Percentiles rank a stretch among this genome's conserved stretches.
Evolutionary conservation across 2,329 filamentous ascomycete species (phyloP).

Genomic region (Penicillium sp.): DNA sequence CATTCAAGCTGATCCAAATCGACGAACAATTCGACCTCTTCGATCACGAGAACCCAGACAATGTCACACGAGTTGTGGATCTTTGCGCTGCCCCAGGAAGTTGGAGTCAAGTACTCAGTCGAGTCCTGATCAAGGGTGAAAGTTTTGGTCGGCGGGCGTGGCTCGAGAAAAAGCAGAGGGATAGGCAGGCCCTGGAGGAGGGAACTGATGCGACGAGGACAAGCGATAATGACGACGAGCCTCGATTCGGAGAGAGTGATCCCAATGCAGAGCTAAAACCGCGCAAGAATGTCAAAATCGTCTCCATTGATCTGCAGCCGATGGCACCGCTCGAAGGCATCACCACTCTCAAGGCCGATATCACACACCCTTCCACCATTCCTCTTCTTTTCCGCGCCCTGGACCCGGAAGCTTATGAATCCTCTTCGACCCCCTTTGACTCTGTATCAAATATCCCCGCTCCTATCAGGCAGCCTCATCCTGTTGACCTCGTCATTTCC

Average conservation of each 20-base stretch:
- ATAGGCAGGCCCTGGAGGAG: conserved; percentile 42
- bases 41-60: conserved; percentile 59
- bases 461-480: conserved; percentile 65
- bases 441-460: conserved; percentile 21
- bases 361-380: conserved; percentile 94
- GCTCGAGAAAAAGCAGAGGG: conserved; percentile 77
- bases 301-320: conserved; percentile 92
- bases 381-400: conserved; percentile 84
- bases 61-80: conserved; percentile 91
- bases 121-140: conserved; percentile 91
- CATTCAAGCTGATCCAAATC: conserved; percentile 95
- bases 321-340: conserved; percentile 94
- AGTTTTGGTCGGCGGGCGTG: conserved; percentile 84
- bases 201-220: conserved; percentile 19
- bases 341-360: conserved; percentile 89
- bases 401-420: conserved; percentile 68
- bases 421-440: conserved; percentile 37
- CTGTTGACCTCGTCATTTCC: conserved; percentile 90
- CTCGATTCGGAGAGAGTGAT: conserved; percentile 27
- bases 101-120: conserved; percentile 95
- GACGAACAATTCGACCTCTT: conserved; percentile 97
- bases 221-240: conserved; percentile 34
- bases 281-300: conserved; percentile 82
- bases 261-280: conserved; percentile 48
- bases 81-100: conserved; percentile 94